Evolutionary conservation across 352 stramenopile genomes (phyloP).

Genomic region (Aphanomyces euteiches): DNA sequence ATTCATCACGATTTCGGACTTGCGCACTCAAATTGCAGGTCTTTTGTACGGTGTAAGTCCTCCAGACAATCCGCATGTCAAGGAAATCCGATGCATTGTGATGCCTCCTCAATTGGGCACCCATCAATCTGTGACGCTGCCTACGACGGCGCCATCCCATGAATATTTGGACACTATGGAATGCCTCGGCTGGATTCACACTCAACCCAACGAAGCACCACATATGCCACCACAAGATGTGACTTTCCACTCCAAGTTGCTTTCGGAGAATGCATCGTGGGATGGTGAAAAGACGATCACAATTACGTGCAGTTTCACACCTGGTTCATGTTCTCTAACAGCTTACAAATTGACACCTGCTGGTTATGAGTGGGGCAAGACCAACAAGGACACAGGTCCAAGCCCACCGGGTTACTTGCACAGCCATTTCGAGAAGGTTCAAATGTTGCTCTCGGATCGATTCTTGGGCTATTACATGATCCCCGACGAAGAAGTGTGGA

Average conservation of each 20-base stretch:
- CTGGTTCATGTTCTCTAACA: constrained; percentile 98
- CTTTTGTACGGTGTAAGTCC: constrained; percentile 99
- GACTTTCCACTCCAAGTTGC: constrained; percentile 95
- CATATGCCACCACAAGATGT: constrained; percentile 96
- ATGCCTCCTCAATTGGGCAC: constrained; percentile 98
- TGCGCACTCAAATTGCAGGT: constrained; percentile 97
- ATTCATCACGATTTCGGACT: constrained; percentile 98
- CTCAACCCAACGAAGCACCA: constrained; percentile 97
- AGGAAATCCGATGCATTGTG: constrained; percentile 99
- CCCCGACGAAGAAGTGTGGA: constrained; percentile 97
- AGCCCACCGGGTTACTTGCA: constrained; percentile 93
- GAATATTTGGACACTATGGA: constrained; percentile 97
- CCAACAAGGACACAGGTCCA: constrained; percentile 95
- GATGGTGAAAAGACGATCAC: constrained; percentile 97
- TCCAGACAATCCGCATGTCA: constrained; percentile 97
- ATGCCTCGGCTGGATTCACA: constrained; percentile 99
- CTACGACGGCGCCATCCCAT: constrained; percentile 94
- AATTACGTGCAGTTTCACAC: constrained; percentile 98
- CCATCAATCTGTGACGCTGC: constrained; percentile 97
- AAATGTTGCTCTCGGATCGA: constrained; percentile 98
- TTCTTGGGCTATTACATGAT: constrained; percentile 99
- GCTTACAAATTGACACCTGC: constrained; percentile 97
- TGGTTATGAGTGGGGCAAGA: constrained; percentile 97
- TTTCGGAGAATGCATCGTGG: constrained; percentile 96
- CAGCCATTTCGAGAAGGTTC: constrained; percentile 98